Percentiles rank a stretch among this genome's conserved stretches.
Evolutionary conservation across 176 grass and related monocot genomes (phyloP).

Genomic region (Oryza glumipatula): DNA sequence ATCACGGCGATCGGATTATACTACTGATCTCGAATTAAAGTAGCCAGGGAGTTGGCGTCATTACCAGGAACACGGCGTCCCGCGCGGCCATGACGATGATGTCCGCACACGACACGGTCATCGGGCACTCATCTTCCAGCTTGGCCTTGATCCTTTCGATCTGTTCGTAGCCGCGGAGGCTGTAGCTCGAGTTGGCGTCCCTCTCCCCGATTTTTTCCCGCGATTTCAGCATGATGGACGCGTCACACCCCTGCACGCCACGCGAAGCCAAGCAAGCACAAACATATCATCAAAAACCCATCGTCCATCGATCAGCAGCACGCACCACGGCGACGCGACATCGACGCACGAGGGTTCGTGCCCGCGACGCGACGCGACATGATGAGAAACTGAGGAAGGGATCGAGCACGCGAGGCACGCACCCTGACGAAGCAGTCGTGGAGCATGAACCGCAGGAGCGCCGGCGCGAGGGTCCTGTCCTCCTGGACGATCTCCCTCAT

Average conservation of each 20-base stretch:
- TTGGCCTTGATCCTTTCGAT: constrained; percentile 61
- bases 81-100: constrained; percentile 65
- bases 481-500: constrained; percentile 34
- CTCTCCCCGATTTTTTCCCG: constrained; percentile 26
- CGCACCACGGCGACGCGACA: not conserved
- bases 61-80: constrained; percentile 62
- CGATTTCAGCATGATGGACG: constrained; percentile 56
- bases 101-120: constrained; percentile 65
- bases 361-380: constrained; percentile 14
- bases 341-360: not conserved
- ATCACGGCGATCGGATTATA: not conserved
- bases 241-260: constrained; percentile 56
- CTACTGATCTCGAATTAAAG: not conserved
- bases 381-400: not conserved
- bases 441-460: constrained; percentile 59
- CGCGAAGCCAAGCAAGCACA: not conserved
- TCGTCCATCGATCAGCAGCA: not conserved
- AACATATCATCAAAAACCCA: not conserved
- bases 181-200: constrained; percentile 42
- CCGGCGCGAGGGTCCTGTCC: constrained; percentile 44
- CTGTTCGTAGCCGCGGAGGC: constrained; percentile 53
- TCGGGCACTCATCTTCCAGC: constrained; percentile 61
- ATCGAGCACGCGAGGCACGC: not conserved
- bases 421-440: constrained; percentile 77
- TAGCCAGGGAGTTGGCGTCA: not conserved